Conservation (phyloP, 176 grass and related monocot species). For the Saccharum officinarum region DNA sequence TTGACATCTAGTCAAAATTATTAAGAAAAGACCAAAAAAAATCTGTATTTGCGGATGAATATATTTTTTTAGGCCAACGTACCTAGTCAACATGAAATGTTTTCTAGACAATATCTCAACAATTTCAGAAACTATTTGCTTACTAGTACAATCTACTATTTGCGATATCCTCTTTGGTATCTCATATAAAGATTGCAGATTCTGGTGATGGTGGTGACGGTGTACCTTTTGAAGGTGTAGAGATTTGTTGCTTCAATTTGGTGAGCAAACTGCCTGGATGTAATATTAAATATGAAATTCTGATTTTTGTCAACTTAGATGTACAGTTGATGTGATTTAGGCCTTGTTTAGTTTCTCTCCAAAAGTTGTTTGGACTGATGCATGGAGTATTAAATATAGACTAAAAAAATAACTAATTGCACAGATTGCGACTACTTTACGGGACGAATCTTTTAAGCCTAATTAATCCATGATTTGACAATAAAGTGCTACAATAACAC, state of each 20-base stretch:
- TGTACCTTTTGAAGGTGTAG: conserved; percentile 80
- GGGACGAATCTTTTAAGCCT: no score
- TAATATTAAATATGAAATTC: neutral
- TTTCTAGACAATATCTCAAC: neutral
- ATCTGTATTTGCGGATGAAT: neutral
- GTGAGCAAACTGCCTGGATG: conserved; percentile 37
- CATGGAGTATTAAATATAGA: no score
- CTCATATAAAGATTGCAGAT: conserved; percentile 46
- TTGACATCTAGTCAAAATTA: neutral
- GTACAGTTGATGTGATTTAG: neutral
- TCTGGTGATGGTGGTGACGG: conserved; percentile 54
- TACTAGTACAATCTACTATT: neutral
- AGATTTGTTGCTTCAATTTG: conserved; percentile 87
- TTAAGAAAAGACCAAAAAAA: neutral
- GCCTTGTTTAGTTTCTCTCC: no score
- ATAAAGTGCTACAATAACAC: no score
- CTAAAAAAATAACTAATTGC: no score
- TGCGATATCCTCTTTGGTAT: conserved; percentile 17
- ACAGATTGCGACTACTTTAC: no score
- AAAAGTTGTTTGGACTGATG: no score
- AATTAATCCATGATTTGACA: no score
- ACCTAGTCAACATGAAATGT: neutral
- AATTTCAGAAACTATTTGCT: neutral
- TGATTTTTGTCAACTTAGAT: neutral
- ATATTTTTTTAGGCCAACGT: neutral